Conservation (phyloP, 345 rosid species). For the Salix udensis region DNA sequence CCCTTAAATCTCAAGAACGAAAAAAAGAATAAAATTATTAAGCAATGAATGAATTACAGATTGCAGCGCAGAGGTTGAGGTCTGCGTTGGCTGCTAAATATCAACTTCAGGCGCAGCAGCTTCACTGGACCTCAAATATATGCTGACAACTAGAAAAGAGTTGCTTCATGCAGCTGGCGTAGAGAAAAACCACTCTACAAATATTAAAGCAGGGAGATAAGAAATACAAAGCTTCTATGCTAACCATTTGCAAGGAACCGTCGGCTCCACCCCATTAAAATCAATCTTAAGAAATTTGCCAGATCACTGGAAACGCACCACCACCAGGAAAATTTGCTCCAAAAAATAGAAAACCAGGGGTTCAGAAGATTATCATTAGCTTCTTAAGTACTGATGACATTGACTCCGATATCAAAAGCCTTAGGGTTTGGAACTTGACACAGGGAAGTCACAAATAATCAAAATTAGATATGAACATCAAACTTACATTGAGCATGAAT, state of each 20-base stretch:
- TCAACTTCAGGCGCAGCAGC: too few species aligned
- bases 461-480: conserved; percentile 11
- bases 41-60: background rate
- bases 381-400: too few species aligned
- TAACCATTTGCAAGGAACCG: background rate
- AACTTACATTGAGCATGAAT: background rate
- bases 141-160: background rate
- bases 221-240: background rate
- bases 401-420: background rate
- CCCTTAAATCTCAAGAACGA: too few species aligned
- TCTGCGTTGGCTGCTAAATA: background rate
- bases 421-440: background rate
- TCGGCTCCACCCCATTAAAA: background rate
- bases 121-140: too few species aligned
- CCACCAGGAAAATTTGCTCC: too few species aligned
- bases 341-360: too few species aligned
- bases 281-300: background rate
- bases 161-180: background rate
- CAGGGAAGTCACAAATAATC: background rate
- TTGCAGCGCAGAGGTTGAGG: background rate
- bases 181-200: background rate
- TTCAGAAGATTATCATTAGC: too few species aligned
- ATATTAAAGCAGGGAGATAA: too few species aligned
- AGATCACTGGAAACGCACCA: background rate
- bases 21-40: too few species aligned